A percentile compares a stretch with the other conserved stretches of the same genome.
These are phyloP conservation scores for Rhytidiadelphus loreus DNA, from an alignment of 225 moss, liverwort and hornwort species.

Conservation along the genomic window DNA sequence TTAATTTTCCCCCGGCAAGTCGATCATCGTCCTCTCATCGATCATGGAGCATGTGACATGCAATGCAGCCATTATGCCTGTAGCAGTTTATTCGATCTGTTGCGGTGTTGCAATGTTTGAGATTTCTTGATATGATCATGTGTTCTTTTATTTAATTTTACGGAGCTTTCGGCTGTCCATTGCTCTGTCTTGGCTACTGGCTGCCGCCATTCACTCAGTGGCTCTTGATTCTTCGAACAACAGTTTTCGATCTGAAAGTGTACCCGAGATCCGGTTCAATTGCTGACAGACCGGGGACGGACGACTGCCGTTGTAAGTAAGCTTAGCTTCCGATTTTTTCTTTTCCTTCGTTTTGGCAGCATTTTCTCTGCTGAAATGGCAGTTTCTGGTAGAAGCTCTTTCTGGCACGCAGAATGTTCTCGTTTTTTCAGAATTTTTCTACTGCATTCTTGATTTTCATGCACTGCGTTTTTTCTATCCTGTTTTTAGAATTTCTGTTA, in stretches of 20 bases:
- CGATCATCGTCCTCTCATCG: not conserved
- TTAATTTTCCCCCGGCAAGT: not conserved
- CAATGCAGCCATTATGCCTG: not conserved
- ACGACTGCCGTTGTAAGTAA: not conserved
- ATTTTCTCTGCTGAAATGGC: not conserved
- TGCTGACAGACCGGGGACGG: not conserved
- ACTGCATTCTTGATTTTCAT: not conserved
- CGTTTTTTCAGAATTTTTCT: not conserved
- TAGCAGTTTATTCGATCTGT: not conserved
- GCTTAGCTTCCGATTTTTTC: not conserved
- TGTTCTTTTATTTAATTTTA: not conserved
- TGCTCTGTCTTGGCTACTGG: not conserved
- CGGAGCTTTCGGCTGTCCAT: not conserved
- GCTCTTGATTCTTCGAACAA: not conserved
- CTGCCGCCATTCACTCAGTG: not conserved
- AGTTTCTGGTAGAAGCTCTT: not conserved
- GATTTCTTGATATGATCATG: not conserved
- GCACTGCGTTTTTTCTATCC: not conserved
- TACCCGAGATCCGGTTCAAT: not conserved
- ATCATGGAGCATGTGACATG: not conserved
- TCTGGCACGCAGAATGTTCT: not conserved
- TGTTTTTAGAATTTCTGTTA: not conserved
- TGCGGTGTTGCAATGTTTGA: not conserved
- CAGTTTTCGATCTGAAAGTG: not conserved
- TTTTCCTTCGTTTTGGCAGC: not conserved